Base-by-base conservation (phyloP, 441 rosid genomes). In the Breynia disticha region DNA sequence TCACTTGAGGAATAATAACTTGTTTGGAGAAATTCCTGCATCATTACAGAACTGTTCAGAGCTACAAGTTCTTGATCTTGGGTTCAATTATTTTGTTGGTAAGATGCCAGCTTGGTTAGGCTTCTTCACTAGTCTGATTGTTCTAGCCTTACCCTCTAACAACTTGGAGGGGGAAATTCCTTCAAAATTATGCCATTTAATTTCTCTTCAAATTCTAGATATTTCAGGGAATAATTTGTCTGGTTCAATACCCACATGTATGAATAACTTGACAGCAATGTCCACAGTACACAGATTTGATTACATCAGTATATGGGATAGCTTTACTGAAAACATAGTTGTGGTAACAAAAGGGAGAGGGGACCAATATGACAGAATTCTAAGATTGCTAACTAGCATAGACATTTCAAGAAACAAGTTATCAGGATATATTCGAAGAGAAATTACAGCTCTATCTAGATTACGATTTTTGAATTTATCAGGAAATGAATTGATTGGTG, bases 91-190 rank as follows among this genome's bases (percentile, higher is more conserved):
- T 12, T 52, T 60, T 17, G 32, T 10, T 7, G 64, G 64, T 35
- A 45, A 17, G 4, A 19, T 61, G 12, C 58, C 65, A 14, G 16
- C 7, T 13, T 61, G 65, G 59, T 43, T 61, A 0, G 65, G 65
- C 14, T 39, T 13, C 15, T 14, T 39, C 11, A 1, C 2, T 2
- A 2, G 11, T 14, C 43, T 39, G 9, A 39, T 39, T 10, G 2
- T 39, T 39, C 43, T 39, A 4, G 43, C 14, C 15, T 13, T 39
- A 4, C 43, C 14, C 43, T 39, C 43, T 4, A 39, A 39, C 15
- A 10, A 39, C 12, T 11, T 37, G 15, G 43, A 39, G 43, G 43
- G 43, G 2, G 43, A 39, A 39, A 39, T 39, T 39, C 43, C 43
- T 39, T 8, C 15, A 39, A 14, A 39, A 39, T 8, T 39, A 4